Evolutionary conservation across 768 basidiomycete genomes (phyloP), one percentile per base, ranked within the genome.

Genomic region (Lentinula raphanica): DNA sequence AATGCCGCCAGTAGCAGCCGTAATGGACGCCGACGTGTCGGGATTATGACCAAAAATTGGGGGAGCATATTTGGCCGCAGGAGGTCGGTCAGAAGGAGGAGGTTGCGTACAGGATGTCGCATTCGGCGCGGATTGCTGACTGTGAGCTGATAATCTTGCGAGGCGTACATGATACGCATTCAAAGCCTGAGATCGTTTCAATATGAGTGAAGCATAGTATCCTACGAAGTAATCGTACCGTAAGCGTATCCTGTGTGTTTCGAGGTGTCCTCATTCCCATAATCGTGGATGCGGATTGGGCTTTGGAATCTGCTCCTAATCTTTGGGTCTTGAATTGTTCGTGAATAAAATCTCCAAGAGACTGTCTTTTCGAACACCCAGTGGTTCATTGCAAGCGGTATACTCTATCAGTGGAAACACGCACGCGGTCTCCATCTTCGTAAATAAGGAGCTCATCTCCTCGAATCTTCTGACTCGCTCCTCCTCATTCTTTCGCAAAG

Each of bases 101-200:
- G 38, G 38, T 15, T 39, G 38, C 13, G 17, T 13, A 39, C 5
- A n/a, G n/a, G 38, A 39, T 13, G 38, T 17, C 17, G 13, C n/a
- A 23, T 21, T 9, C 13, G 8, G 42, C 7, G 42, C n/a, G 21
- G 9, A 9, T 44, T 44, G 21, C 5, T 5, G 7, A 23, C 9
- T 11, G 8, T 54, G 54, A 32, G 39, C 29, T 15, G 39, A 5
- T 28, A 46, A 27, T 53, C 36, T 23, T 15, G 54, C 39, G 1
- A 56, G 39, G 8, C 54, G 42, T 8, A 56, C 21, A 19, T 56
- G 54, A 45, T 56, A 45, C 11, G 54, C 54, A 15, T 56, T 42
- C 27, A 56, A 32, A 2, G 25, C 21, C 54, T 56, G 42, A 8
- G 17, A 13, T n/a, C 11, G 15, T 13, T 15, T 28, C 13, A 5